These are phyloP conservation scores for Mortierella sp. DNA, from an alignment of 371 early-diverging fungal genomes.

Conservation along the genomic window DNA sequence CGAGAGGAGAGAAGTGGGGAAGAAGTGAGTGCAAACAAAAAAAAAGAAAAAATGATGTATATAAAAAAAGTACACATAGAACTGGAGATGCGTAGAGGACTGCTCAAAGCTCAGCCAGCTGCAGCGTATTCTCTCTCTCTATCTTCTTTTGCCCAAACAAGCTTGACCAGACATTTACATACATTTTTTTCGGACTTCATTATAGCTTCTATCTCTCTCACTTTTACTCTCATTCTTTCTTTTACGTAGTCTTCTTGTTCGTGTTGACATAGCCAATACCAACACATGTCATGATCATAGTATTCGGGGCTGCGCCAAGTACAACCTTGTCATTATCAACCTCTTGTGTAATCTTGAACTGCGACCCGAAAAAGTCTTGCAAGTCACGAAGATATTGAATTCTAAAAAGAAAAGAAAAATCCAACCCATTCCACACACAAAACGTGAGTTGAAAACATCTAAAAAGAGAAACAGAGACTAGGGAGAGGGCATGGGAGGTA, in stretches of 20 bases:
- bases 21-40: too few relatives aligned
- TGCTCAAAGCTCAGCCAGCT: too few relatives aligned
- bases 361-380: conserved; percentile 86
- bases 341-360: conserved; percentile 91
- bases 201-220: too few relatives aligned
- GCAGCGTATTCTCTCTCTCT: too few relatives aligned
- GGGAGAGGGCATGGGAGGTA: neutral
- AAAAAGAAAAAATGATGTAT: too few relatives aligned
- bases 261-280: conserved; percentile 92
- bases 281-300: conserved; percentile 86
- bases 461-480: too few relatives aligned
- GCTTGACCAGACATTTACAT: too few relatives aligned
- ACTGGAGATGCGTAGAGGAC: too few relatives aligned
- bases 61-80: too few relatives aligned
- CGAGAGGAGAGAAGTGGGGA: too few relatives aligned
- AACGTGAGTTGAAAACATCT: conserved; percentile 10
- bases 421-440: conserved; percentile 1
- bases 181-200: too few relatives aligned
- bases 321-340: conserved; percentile 48
- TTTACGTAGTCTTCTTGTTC: conserved; percentile 82
- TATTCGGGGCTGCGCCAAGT: conserved; percentile 59
- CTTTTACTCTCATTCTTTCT: neutral
- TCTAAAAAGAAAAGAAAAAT: conserved; percentile 51
- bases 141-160: too few relatives aligned
- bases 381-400: conserved; percentile 93